Evolutionary conservation across 2,329 filamentous ascomycete genomes (phyloP).

Genomic region (Aspergillus novoparasiticus): DNA sequence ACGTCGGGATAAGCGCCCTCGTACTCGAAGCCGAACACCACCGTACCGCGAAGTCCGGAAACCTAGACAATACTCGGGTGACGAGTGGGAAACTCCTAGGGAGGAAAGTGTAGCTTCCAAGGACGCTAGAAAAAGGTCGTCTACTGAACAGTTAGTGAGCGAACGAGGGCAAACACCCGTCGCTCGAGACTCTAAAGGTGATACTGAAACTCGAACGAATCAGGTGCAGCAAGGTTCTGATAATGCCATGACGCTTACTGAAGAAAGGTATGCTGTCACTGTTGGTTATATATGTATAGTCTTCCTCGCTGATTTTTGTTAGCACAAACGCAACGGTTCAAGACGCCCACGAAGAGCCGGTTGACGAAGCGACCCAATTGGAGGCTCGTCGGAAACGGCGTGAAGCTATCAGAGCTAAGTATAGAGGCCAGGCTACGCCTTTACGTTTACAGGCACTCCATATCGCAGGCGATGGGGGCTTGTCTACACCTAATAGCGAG

Average conservation of each 20-base stretch:
- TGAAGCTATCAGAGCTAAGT: slow-evolving; percentile 83
- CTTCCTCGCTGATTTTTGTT: slow-evolving; percentile 16
- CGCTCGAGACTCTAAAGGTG: slow-evolving; percentile 61
- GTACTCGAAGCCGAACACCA: slow-evolving; percentile 55
- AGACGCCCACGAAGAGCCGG: slow-evolving; percentile 40
- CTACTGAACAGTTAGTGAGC: slow-evolving; percentile 63
- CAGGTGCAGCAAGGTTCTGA: slow-evolving; percentile 55
- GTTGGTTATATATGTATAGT: neutral
- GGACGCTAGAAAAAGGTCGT: slow-evolving; percentile 50
- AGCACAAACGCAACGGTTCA: slow-evolving; percentile 22
- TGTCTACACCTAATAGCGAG: slow-evolving; percentile 54
- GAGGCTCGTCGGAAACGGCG: slow-evolving; percentile 82
- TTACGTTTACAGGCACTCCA: slow-evolving; percentile 75
- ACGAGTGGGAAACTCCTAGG: slow-evolving; percentile 34
- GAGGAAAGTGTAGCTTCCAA: slow-evolving; percentile 30
- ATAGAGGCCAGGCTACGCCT: slow-evolving; percentile 69
- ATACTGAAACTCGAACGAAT: slow-evolving; percentile 70
- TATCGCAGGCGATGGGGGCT: slow-evolving; percentile 60
- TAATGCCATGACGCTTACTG: slow-evolving; percentile 33
- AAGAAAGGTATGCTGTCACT: slow-evolving; percentile 44
- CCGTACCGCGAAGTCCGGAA: slow-evolving; percentile 45
- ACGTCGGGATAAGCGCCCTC: slow-evolving; percentile 57
- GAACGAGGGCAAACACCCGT: slow-evolving; percentile 63
- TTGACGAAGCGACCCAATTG: slow-evolving; percentile 81
- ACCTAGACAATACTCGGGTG: slow-evolving; percentile 40